phyloP scores from a whole-genome alignment of 1,139 yeast genomes.

The Lodderomyces parapsilosis region DNA sequence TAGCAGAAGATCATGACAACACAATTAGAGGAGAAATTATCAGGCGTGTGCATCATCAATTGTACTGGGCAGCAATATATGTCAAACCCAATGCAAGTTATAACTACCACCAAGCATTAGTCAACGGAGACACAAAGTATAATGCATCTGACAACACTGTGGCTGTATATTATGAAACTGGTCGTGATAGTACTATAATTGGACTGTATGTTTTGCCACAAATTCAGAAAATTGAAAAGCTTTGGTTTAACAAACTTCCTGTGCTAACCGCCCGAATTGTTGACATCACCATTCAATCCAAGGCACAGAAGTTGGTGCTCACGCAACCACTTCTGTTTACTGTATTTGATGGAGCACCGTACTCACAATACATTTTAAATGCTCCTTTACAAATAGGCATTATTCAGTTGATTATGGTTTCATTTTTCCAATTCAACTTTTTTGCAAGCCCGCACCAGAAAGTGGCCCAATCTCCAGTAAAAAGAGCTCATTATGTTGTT shows the following conservation, averaged over 20 bases:
- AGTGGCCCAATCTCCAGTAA: conserved; percentile 36
- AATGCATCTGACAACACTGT: conserved; percentile 27
- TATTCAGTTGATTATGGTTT: conserved; percentile 68
- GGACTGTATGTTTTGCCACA: conserved; percentile 13
- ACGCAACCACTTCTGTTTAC: conserved; percentile 37
- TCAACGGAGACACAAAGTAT: conserved; percentile 24
- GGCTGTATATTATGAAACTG: conserved; percentile 38
- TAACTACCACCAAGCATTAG: conserved; percentile 27
- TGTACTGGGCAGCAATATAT: conserved; percentile 44
- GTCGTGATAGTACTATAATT: conserved; percentile 32
- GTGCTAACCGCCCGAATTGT: conserved; percentile 7
- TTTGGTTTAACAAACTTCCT: conserved; percentile 12
- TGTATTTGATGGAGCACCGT: conserved; percentile 51
- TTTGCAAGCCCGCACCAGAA: conserved; percentile 53
- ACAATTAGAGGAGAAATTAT: conserved; percentile 30
- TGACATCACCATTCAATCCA: conserved; percentile 12
- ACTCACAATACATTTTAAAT: conserved; percentile 44
- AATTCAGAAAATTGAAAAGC: conserved; percentile 10
- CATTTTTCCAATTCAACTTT: conserved; percentile 43
- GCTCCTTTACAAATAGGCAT: conserved; percentile 77
- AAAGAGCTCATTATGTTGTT: conserved; percentile 26
- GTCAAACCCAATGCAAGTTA: conserved; percentile 40
- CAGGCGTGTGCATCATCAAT: conserved; percentile 42
- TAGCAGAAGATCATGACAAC: conserved; percentile 31
- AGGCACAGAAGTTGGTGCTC: conserved; percentile 20